Evolutionary conservation across 2,329 filamentous ascomycete genomes (phyloP).

Genomic region (Atkinsonella texensis): DNA sequence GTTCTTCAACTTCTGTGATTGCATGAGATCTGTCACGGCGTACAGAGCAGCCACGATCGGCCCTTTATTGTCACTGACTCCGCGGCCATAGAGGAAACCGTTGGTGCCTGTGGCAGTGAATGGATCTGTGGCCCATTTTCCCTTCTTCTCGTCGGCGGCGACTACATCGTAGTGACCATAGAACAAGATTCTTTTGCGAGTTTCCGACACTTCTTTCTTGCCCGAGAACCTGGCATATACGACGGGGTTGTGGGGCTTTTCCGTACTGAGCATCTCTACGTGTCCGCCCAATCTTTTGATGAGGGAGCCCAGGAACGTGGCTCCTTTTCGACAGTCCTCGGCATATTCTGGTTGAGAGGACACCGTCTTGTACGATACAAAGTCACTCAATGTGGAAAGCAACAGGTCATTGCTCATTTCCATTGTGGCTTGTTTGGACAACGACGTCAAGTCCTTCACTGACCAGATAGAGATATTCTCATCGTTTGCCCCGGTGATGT

Average conservation of each 20-base stretch:
- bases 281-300: constrained; percentile 87
- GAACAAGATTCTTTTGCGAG: constrained; percentile 80
- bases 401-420: constrained; percentile 38
- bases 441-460: constrained; percentile 33
- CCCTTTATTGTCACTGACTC: constrained; percentile 96
- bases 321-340: constrained; percentile 85
- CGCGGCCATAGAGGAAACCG: constrained; percentile 87
- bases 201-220: constrained; percentile 50
- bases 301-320: constrained; percentile 77
- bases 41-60: constrained; percentile 90
- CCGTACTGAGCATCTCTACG: constrained; percentile 80
- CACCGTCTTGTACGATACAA: constrained; percentile 84
- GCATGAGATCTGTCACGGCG: constrained; percentile 78
- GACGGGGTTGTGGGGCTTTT: constrained; percentile 75
- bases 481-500: constrained; percentile 90
- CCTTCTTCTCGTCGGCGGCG: constrained; percentile 68
- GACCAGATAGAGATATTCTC: constrained; percentile 84
- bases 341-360: constrained; percentile 78
- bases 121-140: constrained; percentile 78
- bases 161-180: constrained; percentile 99
- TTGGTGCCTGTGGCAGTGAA: constrained; percentile 84
- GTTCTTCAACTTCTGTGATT: constrained; percentile 70
- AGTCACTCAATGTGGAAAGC: constrained; percentile 65
- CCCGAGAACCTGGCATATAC: constrained; percentile 81
- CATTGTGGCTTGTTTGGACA: constrained; percentile 20